These are phyloP conservation scores for Cladophialophora bantiana DNA, from an alignment of 2,329 filamentous ascomycete species.

Conservation along the genomic window DNA sequence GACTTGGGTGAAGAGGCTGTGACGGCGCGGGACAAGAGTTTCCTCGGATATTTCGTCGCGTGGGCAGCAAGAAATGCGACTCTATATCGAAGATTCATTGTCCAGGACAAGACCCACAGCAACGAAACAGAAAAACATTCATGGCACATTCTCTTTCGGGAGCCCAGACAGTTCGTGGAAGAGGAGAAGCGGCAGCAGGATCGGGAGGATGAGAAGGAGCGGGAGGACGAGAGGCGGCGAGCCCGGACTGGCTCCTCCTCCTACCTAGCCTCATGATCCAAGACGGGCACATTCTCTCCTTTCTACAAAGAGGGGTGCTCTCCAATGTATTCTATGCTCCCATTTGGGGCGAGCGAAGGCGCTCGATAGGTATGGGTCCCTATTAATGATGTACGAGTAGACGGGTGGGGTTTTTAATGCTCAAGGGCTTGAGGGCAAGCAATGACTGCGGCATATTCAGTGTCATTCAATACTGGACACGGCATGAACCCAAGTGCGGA, in stretches of 20 bases:
- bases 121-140: conserved; percentile 25
- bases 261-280: no score
- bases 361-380: no score
- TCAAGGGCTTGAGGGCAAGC: not conserved
- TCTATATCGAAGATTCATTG: conserved; percentile 24
- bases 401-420: no score
- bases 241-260: not conserved
- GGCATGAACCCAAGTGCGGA: not conserved
- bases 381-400: no score
- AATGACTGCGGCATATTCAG: not conserved
- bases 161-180: conserved; percentile 1
- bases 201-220: not conserved
- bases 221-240: not conserved
- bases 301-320: no score
- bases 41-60: conserved; percentile 30
- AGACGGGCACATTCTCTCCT: no score
- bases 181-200: not conserved
- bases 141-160: conserved; percentile 25
- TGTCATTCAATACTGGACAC: no score
- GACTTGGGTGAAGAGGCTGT: conserved; percentile 12
- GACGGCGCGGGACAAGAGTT: conserved; percentile 23
- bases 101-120: conserved; percentile 23
- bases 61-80: conserved; percentile 27
- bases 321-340: no score
- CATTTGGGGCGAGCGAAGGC: no score